Percentiles rank a stretch among this genome's conserved stretches.
phyloP scores from a whole-genome alignment of 495 filamentous ascomycete species.

The Bacidia rubella region DNA sequence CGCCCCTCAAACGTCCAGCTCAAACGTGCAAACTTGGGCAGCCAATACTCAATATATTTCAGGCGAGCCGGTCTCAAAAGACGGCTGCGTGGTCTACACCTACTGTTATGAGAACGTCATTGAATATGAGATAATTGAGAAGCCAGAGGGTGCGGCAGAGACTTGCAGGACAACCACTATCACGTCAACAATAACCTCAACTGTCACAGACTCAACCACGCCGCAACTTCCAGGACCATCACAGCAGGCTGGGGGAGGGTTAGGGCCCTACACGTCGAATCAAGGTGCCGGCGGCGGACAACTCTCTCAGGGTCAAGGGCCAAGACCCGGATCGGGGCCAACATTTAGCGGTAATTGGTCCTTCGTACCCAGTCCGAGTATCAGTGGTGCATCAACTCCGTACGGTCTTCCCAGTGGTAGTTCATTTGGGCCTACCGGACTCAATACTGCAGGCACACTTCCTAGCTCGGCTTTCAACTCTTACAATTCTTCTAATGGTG shows the following conservation, averaged over 20 bases:
- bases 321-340: background rate
- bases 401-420: background rate
- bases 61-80: background rate
- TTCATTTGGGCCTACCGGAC: too few species aligned
- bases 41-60: background rate
- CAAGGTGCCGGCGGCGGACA: background rate
- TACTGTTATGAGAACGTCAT: conserved; percentile 1
- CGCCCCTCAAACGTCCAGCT: background rate
- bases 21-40: background rate
- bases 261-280: too few species aligned
- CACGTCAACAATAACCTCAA: conserved; percentile 1
- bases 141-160: background rate
- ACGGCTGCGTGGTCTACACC: background rate
- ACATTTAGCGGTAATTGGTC: background rate
- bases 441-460: too few species aligned
- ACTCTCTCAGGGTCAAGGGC: background rate
- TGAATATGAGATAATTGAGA: background rate
- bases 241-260: background rate
- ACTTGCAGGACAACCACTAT: background rate
- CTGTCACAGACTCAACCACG: background rate
- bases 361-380: background rate
- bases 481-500: background rate
- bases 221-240: background rate
- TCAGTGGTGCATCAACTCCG: background rate
- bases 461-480: too few species aligned